Evolutionary conservation across 805 yeast species (phyloP).

Genomic region (Saturnispora gosingensis): DNA sequence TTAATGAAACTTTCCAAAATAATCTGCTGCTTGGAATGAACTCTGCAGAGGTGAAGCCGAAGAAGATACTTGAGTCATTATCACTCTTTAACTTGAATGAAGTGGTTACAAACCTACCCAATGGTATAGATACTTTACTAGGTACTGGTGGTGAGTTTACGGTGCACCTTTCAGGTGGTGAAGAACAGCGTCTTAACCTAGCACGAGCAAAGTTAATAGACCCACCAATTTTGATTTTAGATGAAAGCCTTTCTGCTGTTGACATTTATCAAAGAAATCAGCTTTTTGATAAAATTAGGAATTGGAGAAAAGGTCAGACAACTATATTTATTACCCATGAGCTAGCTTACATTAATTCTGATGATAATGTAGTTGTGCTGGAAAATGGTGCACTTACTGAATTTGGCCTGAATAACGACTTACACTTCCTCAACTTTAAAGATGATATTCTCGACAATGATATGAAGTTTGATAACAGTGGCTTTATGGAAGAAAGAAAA

Average conservation of each 20-base stretch:
- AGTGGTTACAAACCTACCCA: slow-evolving; percentile 38
- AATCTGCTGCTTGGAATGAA: slow-evolving; percentile 38
- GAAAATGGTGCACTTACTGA: slow-evolving; percentile 49
- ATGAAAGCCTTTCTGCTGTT: slow-evolving; percentile 80
- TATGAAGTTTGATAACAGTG: not conserved
- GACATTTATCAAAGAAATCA: slow-evolving; percentile 42
- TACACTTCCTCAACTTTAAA: not conserved
- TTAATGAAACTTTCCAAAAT: slow-evolving; percentile 51
- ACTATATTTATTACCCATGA: slow-evolving; percentile 83
- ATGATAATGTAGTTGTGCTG: slow-evolving; percentile 50
- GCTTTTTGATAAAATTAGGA: slow-evolving; percentile 42
- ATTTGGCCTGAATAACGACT: slow-evolving; percentile 30
- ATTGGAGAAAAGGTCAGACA: slow-evolving; percentile 59
- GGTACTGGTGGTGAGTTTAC: slow-evolving; percentile 25
- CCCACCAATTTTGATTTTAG: slow-evolving; percentile 68
- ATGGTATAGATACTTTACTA: slow-evolving; percentile 47
- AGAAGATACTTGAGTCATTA: slow-evolving; percentile 35
- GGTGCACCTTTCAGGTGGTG: slow-evolving; percentile 76
- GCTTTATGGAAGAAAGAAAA: not conserved
- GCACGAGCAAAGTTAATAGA: slow-evolving; percentile 76
- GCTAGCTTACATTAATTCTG: slow-evolving; percentile 41
- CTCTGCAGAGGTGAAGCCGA: slow-evolving; percentile 17
- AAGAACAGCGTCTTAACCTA: slow-evolving; percentile 70
- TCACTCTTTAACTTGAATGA: slow-evolving; percentile 43
- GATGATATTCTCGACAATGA: not conserved